Percentiles rank a stretch among this genome's conserved stretches.
Evolutionary conservation across 2,329 filamentous ascomycete genomes (phyloP).

Genomic region (Colletotrichum sp.): DNA sequence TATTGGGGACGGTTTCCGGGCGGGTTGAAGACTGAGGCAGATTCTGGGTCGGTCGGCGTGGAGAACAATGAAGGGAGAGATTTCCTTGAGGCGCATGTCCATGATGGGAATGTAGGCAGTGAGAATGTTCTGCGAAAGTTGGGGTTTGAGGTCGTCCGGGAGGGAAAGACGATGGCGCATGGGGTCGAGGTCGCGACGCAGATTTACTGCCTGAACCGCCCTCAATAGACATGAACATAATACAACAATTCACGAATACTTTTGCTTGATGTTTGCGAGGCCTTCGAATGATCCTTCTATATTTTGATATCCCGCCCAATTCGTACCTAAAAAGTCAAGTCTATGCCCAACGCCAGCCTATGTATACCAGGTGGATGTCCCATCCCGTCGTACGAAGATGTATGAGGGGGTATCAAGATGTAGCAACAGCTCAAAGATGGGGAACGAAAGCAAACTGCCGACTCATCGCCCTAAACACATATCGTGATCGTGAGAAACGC

Average conservation of each 20-base stretch:
- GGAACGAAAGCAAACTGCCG: not conserved
- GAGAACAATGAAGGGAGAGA: not conserved
- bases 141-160: not conserved
- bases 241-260: rapidly evolving
- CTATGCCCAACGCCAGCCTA: not conserved
- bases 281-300: not conserved
- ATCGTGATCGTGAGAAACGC: not conserved
- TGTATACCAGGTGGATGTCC: not conserved
- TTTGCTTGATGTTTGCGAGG: not conserved
- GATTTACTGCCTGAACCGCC: not conserved
- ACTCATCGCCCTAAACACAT: not conserved
- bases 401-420: conserved; percentile 8
- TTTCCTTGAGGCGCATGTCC: not conserved
- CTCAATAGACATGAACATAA: not conserved
- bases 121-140: not conserved
- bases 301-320: not conserved
- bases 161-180: not conserved
- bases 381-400: not conserved
- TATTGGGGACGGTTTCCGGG: not conserved
- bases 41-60: rapidly evolving
- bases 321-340: not conserved
- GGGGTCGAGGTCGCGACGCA: not conserved
- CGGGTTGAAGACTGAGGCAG: rapidly evolving
- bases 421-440: not conserved
- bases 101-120: not conserved